Evolutionary conservation across 148 eudicot species (phyloP).

Genomic region (Bassia scoparia): DNA sequence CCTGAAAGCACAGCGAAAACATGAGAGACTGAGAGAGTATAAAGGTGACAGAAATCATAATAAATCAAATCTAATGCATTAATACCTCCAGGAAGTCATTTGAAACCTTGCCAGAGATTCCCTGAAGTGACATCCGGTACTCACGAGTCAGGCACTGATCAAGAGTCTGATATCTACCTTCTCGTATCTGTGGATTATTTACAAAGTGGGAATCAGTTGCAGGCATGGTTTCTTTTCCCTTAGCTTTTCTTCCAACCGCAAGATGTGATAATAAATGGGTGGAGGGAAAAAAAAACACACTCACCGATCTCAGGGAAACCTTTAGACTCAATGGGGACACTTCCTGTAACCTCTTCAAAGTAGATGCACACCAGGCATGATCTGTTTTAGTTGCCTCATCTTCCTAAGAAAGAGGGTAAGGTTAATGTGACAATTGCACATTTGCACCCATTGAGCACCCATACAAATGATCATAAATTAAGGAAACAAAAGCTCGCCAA

Average conservation of each 20-base stretch:
- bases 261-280: too few relatives aligned
- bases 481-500: too few relatives aligned
- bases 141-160: constrained; percentile 81
- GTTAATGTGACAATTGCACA: too few relatives aligned
- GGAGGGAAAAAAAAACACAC: constrained; percentile 35
- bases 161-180: constrained; percentile 81
- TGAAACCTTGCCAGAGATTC: constrained; percentile 55
- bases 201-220: not conserved
- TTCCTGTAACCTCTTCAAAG: constrained; percentile 57
- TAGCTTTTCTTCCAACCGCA: too few relatives aligned
- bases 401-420: constrained; percentile 41
- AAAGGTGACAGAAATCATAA: not conserved
- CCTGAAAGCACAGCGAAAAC: constrained; percentile 40
- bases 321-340: constrained; percentile 88
- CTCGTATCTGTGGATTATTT: constrained; percentile 52
- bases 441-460: too few relatives aligned
- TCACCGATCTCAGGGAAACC: constrained; percentile 77
- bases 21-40: constrained; percentile 1
- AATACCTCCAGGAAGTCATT: constrained; percentile 69
- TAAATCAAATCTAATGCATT: not conserved
- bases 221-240: not conserved
- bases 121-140: constrained; percentile 77
- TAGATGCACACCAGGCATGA: constrained; percentile 66
- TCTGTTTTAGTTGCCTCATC: constrained; percentile 60
- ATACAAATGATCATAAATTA: too few relatives aligned